phyloP scores from a whole-genome alignment of 1,284 basidiomycete species.

The Agaricales sp. region DNA sequence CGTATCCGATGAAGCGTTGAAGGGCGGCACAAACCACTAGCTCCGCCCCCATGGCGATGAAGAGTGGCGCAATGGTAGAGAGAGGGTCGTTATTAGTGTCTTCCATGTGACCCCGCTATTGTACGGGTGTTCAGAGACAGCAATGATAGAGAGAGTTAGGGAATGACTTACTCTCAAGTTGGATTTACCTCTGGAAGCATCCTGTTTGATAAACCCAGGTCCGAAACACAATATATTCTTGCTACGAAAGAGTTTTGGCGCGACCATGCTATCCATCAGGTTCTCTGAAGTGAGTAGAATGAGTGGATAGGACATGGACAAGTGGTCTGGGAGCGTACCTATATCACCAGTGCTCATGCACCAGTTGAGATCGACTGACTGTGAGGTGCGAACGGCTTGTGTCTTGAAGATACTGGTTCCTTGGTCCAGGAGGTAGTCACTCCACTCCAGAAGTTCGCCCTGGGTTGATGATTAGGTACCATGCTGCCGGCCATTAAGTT shows the following conservation, averaged over 20 bases:
- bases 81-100: background rate
- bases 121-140: background rate
- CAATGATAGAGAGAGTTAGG: constrained; percentile 1
- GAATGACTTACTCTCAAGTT: constrained; percentile 12
- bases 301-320: no score
- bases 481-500: background rate
- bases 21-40: constrained; percentile 46
- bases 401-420: constrained; percentile 41
- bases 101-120: constrained; percentile 7
- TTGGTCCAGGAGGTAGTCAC: constrained; percentile 52
- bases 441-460: constrained; percentile 40
- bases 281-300: no score
- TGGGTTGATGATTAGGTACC: background rate
- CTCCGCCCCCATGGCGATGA: constrained; percentile 65
- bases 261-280: constrained; percentile 45
- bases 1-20: constrained; percentile 26
- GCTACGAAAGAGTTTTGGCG: constrained; percentile 42
- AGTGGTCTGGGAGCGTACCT: no score
- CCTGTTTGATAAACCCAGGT: constrained; percentile 38
- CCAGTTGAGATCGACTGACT: constrained; percentile 32
- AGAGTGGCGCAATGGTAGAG: constrained; percentile 38
- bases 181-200: constrained; percentile 21
- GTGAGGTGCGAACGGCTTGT: constrained; percentile 46
- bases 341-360: background rate
- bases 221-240: constrained; percentile 48